Evolutionary conservation across 345 rosid species (phyloP), one percentile per base, ranked within the genome.

Genomic region (Kernera saxatilis): DNA sequence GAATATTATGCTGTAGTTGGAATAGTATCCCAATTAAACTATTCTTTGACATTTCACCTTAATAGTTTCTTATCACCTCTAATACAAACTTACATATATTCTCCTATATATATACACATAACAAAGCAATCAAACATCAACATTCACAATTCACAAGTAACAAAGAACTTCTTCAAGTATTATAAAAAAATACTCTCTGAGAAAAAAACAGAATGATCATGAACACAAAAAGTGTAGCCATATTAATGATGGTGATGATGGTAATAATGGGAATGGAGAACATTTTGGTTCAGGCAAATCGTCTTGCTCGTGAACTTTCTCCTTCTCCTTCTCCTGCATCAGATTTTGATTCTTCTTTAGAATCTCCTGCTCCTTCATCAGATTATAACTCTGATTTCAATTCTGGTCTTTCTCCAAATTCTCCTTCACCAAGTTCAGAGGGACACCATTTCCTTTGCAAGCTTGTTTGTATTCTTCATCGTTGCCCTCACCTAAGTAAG

Each of bases 231-330:
- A 69, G 19, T 44, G 7, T 56, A 43, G 45, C 55, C 44, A 56
- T 56, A 36, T 40, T 53, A 26, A 32, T 69, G 55, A 44, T 55
- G 33, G 56, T 11, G 25, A 69, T 69, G 73, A 57, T 69, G 19
- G 37, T 70, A 12, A 13, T 48, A 17, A 23, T 69, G 57, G 57
- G 57, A 35, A 57, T 70, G 66, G 50, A 70, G 48, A 70, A 48
- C 33, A 30, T 70, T 58, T 35, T 58, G 41, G 67, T 70, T 36
- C 37, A 58, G 1, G 67, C 74, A 15, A 14, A 54, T 41, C 52
- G 52, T 69, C 54, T 23, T 37, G 27, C 1, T 33, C 32, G n/a
- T n/a, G 13, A 18, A 13, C 37, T 2, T 43, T 59, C 36, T 26
- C 70, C 51, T 39, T 46, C 70, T 35, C 58, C 45, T 21, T 13